Percentiles rank a stretch among this genome's conserved stretches.
These are phyloP conservation scores for Jamesozyma lodderae DNA, from an alignment of 805 yeast species.

Conservation along the genomic window DNA sequence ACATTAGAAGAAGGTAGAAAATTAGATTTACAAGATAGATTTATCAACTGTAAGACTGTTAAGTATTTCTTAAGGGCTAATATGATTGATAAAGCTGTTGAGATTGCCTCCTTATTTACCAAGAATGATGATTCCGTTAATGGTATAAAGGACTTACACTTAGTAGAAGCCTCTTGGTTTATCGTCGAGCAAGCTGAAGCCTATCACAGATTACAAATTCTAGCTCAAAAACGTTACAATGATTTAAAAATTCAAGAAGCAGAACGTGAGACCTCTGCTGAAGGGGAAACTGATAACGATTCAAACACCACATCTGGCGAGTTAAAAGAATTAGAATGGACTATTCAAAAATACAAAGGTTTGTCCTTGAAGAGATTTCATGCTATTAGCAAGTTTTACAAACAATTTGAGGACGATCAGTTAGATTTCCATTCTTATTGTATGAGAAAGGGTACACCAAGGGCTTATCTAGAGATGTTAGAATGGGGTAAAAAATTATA, in stretches of 20 bases:
- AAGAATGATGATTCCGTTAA: conserved; percentile 73
- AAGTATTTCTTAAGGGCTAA: conserved; percentile 76
- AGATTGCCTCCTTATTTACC: conserved; percentile 69
- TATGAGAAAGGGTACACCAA: conserved; percentile 81
- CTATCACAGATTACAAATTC: conserved; percentile 50
- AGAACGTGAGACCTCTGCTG: conserved; percentile 1
- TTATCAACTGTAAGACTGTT: conserved; percentile 78
- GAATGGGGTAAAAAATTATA: conserved; percentile 76
- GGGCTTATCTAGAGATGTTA: conserved; percentile 69
- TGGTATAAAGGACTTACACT: conserved; percentile 78
- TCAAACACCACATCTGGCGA: conserved; percentile 17
- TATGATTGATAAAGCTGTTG: conserved; percentile 63
- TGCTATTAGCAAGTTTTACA: conserved; percentile 57
- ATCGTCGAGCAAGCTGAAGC: conserved; percentile 78
- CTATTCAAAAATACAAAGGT: conserved; percentile 45
- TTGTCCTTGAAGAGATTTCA: conserved; percentile 71
- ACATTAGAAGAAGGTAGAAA: conserved; percentile 61
- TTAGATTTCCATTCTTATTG: conserved; percentile 91
- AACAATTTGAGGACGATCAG: conserved; percentile 73
- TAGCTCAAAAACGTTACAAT: conserved; percentile 16
- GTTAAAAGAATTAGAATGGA: conserved; percentile 35
- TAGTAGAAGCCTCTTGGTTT: conserved; percentile 90
- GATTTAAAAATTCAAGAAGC: conserved; percentile 5
- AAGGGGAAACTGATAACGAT: conserved; percentile 16
- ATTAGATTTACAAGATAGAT: conserved; percentile 82